Base-by-base conservation (phyloP, 2,329 filamentous ascomycete genomes). In the Dactylonectria estremocensis region DNA sequence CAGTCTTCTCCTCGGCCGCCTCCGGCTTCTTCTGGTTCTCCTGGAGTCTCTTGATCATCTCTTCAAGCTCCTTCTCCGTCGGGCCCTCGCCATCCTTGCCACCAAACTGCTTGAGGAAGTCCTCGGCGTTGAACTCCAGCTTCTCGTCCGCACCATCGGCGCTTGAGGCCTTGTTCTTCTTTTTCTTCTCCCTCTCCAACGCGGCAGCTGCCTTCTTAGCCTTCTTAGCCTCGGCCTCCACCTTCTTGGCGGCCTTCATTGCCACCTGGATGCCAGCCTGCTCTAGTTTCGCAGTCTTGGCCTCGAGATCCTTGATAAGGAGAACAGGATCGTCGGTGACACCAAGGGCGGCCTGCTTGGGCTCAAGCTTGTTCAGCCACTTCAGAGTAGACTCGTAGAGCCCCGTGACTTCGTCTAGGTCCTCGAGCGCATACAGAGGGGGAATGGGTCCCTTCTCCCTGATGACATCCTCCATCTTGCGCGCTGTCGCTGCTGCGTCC, bases 361-460 rank as follows among this genome's bases (percentile, higher is more conserved):
- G 84, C 54, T 93, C 82, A 77, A 93, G 92, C 71, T 92, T 88
- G 35, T 90, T 88, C 20, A 99, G 86, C 95, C 95, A 99, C 20
- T 87, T 84, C 16, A 87, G 83, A 18, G 91, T 89, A 14, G 88
- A 86, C 31, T 89, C 87, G 76, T 91, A 89, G 18, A 90, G 83
- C 11, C 88, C 85, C 58, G 91, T 87, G 24, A 96, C 84, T 54
- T 86, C 83, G 48, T 87, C 85, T 35, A 97, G 84, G 76, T 98
- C 95, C 33, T 92, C 89, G 9, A 89, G 83, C 1, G 87, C 91
- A 83, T 97, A 97, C 43, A 92, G 83, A 18, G 92, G 89, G 48
- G 91, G 88, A 24, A 88, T 82, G 18, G 89, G 87, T 0, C 88
- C 88, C 58, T 81, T 80, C 61, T 86, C 83, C 65, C 82, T 77